These are phyloP conservation scores for Chlorella sp. DNA, from an alignment of 139 green algal species.

Conservation along the genomic window DNA sequence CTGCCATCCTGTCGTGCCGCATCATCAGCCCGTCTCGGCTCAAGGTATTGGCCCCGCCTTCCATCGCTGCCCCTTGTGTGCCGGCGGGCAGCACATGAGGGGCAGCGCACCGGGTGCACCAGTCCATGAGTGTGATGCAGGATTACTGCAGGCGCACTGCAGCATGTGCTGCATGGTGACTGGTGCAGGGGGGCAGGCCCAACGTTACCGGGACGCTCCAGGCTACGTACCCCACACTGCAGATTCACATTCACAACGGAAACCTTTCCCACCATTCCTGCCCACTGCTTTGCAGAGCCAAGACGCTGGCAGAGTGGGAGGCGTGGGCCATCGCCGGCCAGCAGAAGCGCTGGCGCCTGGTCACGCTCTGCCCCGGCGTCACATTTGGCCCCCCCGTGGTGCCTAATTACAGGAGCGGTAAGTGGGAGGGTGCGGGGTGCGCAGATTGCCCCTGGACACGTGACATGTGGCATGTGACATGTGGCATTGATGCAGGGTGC, in stretches of 20 bases:
- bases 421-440: not conserved
- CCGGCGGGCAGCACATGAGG: no score
- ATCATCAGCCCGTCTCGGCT: no score
- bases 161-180: not conserved
- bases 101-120: no score
- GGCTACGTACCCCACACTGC: no score
- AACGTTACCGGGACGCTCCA: no score
- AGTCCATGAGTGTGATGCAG: no score
- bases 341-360: conserved; percentile 54
- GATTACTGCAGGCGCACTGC: no score
- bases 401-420: conserved; percentile 8
- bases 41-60: no score
- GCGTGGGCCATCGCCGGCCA: conserved; percentile 50
- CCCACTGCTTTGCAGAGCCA: conserved; percentile 30
- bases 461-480: not conserved
- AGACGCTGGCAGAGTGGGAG: conserved; percentile 53
- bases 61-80: no score
- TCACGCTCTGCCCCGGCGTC: conserved; percentile 51
- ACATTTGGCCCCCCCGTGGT: conserved; percentile 54
- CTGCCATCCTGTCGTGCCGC: not conserved
- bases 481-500: not conserved
- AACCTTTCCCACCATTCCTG: not conserved
- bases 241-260: not conserved
- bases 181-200: no score
- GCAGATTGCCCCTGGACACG: not conserved